These are phyloP conservation scores for Phytophthora podocarpi DNA, from an alignment of 352 stramenopile species.

Conservation along the genomic window DNA sequence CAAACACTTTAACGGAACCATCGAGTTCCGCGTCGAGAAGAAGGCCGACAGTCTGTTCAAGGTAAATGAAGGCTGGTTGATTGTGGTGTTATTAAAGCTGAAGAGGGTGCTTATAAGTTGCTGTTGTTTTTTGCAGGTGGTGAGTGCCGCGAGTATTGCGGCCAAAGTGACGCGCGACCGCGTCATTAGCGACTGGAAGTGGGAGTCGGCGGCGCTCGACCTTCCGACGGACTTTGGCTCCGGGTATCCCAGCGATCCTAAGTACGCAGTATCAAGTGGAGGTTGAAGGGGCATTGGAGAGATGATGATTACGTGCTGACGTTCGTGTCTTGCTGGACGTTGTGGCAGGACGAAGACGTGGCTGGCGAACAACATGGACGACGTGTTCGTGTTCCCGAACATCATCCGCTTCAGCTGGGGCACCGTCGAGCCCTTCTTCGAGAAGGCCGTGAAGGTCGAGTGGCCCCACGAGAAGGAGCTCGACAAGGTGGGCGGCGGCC, in stretches of 20 bases:
- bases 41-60: conserved; percentile 97
- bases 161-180: conserved; percentile 94
- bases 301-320: not conserved
- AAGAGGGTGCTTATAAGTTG: not conserved
- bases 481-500: conserved; percentile 42
- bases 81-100: not conserved
- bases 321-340: conserved; percentile 12
- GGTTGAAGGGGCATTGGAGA: not conserved
- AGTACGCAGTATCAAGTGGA: conserved; percentile 44
- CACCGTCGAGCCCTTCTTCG: conserved; percentile 67
- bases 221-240: conserved; percentile 81
- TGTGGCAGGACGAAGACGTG: conserved; percentile 81
- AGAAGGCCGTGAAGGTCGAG: conserved; percentile 62
- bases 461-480: conserved; percentile 77
- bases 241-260: conserved; percentile 93
- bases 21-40: conserved; percentile 95
- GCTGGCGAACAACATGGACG: conserved; percentile 84
- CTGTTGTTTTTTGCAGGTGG: conserved; percentile 47
- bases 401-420: conserved; percentile 94
- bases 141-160: conserved; percentile 92
- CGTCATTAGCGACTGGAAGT: conserved; percentile 90
- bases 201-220: conserved; percentile 72
- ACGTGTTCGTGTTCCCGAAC: conserved; percentile 92
- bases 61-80: conserved; percentile 24
- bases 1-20: conserved; percentile 87